Conservation (phyloP, 164 flowering plant genomes). For the Pachysandra terminalis region DNA sequence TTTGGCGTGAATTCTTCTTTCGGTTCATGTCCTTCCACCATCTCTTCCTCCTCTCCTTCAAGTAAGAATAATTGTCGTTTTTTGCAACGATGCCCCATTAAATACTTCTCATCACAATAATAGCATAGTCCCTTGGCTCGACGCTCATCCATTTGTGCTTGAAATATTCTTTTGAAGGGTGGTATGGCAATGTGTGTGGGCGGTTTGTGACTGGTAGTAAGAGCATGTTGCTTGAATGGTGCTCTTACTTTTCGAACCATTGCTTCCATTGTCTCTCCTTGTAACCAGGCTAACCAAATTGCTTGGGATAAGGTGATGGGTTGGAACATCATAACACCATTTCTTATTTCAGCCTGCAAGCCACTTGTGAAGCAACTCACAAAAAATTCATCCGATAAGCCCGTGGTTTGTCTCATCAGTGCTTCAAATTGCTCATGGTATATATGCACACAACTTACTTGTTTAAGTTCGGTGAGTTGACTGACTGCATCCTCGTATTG, state of each 20-base stretch:
- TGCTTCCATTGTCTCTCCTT: neutral
- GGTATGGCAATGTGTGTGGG: neutral
- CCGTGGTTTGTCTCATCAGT: neutral
- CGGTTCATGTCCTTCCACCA: neutral
- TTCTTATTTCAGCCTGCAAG: neutral
- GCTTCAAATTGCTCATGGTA: slow-evolving; percentile 5
- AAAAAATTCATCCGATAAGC: neutral
- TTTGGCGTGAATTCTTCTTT: neutral
- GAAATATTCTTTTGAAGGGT: neutral
- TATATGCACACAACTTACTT: neutral
- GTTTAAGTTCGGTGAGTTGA: neutral
- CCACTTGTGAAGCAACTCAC: slow-evolving; percentile 4
- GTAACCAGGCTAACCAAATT: neutral
- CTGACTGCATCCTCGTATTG: neutral
- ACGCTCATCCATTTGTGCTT: neutral
- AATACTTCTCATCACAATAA: neutral
- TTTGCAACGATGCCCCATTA: neutral
- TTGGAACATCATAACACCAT: neutral
- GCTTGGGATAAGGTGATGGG: neutral
- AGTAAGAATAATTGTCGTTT: neutral
- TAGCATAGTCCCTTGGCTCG: neutral
- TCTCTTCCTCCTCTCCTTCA: neutral
- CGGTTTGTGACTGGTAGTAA: neutral
- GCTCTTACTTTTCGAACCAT: neutral
- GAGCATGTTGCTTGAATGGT: too few relatives aligned